phyloP scores from a whole-genome alignment of 441 rosid species.

The Capsella rubella region DNA sequence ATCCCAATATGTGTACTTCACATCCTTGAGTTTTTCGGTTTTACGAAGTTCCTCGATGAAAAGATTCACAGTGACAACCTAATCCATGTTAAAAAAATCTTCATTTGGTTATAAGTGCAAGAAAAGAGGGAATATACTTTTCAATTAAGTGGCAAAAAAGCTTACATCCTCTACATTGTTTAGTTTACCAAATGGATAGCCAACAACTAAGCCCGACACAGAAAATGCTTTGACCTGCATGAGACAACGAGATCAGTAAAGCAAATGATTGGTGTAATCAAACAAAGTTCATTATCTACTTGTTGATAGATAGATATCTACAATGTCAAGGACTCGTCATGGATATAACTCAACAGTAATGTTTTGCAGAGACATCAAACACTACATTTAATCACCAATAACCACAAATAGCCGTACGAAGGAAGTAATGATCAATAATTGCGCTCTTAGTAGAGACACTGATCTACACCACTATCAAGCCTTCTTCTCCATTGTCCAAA shows the following conservation, averaged over 20 bases:
- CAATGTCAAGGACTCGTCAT: constrained; percentile 4
- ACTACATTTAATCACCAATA: background rate
- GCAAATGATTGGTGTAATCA: background rate
- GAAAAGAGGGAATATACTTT: constrained; percentile 6
- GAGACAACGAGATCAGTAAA: background rate
- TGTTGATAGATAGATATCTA: constrained; percentile 7
- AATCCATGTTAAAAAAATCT: constrained; percentile 35
- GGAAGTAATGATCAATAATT: constrained; percentile 19
- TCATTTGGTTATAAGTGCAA: constrained; percentile 9
- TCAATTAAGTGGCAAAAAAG: constrained; percentile 13
- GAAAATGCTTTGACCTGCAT: constrained; percentile 73
- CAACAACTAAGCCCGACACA: constrained; percentile 75
- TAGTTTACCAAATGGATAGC: constrained; percentile 63
- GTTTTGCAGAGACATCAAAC: constrained; percentile 1
- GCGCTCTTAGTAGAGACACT: constrained; percentile 24
- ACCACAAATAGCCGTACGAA: background rate
- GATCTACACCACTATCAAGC: constrained; percentile 17
- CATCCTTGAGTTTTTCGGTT: constrained; percentile 66
- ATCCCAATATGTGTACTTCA: constrained; percentile 83
- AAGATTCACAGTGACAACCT: constrained; percentile 68
- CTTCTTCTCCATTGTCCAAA: background rate
- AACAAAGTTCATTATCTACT: background rate
- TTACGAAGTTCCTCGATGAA: constrained; percentile 72
- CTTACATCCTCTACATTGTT: constrained; percentile 53
- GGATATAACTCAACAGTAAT: background rate